Percentiles rank a stretch among this genome's conserved stretches.
phyloP scores from a whole-genome alignment of 179 eudicot genomes.

The Beta lomatogona region DNA sequence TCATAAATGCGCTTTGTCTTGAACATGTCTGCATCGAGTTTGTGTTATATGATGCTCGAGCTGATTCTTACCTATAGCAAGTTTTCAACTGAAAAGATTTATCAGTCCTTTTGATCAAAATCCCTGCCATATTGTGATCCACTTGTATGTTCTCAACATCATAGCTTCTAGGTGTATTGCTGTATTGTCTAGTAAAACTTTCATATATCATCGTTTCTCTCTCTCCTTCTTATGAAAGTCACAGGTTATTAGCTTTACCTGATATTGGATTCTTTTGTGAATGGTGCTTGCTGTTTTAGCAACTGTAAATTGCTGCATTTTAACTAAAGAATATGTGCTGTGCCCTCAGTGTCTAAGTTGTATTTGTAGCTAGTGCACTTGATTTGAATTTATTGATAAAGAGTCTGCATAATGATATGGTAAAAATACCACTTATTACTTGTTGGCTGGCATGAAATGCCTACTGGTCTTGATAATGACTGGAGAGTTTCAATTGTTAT shows the following conservation, averaged over 20 bases:
- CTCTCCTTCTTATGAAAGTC: too few relatives aligned
- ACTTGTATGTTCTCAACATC: too few relatives aligned
- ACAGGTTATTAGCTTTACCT: background rate
- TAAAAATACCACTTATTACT: too few relatives aligned
- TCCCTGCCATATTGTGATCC: background rate
- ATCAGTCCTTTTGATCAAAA: background rate
- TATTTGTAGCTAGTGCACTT: background rate
- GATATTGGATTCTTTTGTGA: background rate
- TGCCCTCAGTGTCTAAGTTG: background rate
- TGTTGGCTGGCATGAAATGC: background rate
- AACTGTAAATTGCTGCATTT: background rate
- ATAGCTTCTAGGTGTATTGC: background rate
- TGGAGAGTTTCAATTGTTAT: background rate
- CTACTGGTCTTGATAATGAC: background rate
- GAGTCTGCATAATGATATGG: background rate
- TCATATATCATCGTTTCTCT: too few relatives aligned
- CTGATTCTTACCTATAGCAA: background rate
- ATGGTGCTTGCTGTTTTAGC: background rate
- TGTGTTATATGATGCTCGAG: constrained; percentile 5
- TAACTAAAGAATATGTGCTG: background rate
- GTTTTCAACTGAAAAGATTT: background rate
- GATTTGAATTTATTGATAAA: background rate
- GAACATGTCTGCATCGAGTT: background rate
- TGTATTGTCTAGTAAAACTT: background rate
- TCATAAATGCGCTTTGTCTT: background rate